Evolutionary conservation across 169 alveolate genomes (phyloP).

Genomic region (Plasmodium berghei): DNA sequence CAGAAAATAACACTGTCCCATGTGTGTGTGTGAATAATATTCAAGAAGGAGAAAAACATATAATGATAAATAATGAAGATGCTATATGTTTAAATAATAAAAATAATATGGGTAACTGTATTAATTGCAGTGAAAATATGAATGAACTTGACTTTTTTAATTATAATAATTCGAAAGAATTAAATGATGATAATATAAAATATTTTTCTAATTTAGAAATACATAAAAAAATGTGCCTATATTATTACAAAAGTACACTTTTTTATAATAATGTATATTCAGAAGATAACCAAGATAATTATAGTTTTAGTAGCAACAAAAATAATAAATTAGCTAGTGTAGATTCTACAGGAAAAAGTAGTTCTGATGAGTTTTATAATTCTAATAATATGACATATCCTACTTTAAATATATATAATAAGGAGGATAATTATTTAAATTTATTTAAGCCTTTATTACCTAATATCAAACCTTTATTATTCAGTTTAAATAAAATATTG

Average conservation of each 20-base stretch:
- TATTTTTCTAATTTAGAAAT: constrained; percentile 32
- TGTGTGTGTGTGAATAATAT: no score
- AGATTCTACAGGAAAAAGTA: neutral
- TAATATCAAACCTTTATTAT: constrained; percentile 36
- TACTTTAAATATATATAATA: constrained; percentile 27
- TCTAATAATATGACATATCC: neutral
- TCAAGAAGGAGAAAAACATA: no score
- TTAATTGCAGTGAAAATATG: neutral
- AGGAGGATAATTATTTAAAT: constrained; percentile 47
- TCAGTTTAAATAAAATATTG: constrained; percentile 54
- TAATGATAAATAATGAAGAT: no score
- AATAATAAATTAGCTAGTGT: neutral
- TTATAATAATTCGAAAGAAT: constrained; percentile 9
- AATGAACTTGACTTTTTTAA: no score
- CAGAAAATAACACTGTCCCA: neutral
- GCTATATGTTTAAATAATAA: no score
- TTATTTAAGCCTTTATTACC: constrained; percentile 65
- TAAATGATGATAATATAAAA: constrained; percentile 15
- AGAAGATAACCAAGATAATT: constrained; percentile 11
- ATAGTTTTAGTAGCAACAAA: neutral
- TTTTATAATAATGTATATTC: constrained; percentile 24
- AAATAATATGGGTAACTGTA: neutral
- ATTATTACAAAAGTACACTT: constrained; percentile 49
- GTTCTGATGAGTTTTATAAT: neutral
- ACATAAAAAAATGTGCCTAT: constrained; percentile 38